These are phyloP conservation scores for Linnemannia schmuckeri DNA, from an alignment of 192 early-diverging fungal genomes.

Conservation along the genomic window DNA sequence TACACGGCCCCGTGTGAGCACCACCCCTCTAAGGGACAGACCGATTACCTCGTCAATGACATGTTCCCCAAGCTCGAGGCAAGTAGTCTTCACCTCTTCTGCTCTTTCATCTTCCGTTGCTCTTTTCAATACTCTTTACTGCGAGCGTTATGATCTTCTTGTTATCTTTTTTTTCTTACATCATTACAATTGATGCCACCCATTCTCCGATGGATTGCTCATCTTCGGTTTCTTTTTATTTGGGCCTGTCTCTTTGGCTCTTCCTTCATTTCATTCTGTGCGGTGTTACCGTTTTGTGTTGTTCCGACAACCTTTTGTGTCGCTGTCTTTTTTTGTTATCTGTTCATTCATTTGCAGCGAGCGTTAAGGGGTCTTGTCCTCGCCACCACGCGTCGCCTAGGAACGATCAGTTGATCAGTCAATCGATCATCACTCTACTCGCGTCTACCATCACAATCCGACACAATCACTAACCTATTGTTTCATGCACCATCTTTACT, in stretches of 20 bases:
- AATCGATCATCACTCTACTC: neutral
- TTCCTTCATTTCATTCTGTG: neutral
- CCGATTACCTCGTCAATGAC: constrained; percentile 53
- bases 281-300: neutral
- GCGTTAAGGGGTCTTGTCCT: neutral
- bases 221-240: neutral
- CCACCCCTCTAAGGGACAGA: constrained; percentile 55
- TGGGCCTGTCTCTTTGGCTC: neutral
- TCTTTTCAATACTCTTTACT: neutral
- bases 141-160: neutral
- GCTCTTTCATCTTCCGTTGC: neutral
- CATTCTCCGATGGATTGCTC: neutral
- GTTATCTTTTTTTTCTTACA: neutral
- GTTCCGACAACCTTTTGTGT: neutral
- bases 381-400: neutral
- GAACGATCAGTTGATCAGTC: neutral
- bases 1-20: constrained; percentile 55
- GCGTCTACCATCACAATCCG: neutral
- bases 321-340: neutral
- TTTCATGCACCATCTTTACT: neutral
- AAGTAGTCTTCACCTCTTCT: constrained; percentile 6
- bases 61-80: constrained; percentile 54
- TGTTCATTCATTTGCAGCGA: neutral
- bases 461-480: neutral
- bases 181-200: neutral